Percentiles rank a stretch among this genome's conserved stretches.
phyloP scores from a whole-genome alignment of 2,329 filamentous ascomycete species.

The Davidsoniella virescens region DNA sequence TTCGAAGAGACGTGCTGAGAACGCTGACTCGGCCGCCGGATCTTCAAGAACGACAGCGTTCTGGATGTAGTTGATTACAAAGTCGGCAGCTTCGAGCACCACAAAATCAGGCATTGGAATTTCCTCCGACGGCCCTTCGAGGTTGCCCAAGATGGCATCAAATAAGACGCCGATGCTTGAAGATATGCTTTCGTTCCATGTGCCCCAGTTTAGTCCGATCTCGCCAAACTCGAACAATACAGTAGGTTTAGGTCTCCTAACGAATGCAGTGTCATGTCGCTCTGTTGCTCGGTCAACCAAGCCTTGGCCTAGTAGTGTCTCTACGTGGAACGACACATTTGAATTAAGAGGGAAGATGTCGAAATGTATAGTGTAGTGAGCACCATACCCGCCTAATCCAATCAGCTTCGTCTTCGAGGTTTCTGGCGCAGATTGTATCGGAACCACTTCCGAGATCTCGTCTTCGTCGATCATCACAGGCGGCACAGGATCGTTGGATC shows the following conservation, averaged over 20 bases:
- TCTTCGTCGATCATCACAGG: constrained; percentile 7
- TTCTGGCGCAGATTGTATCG: not conserved
- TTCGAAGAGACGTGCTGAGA: constrained; percentile 28
- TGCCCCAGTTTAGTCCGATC: constrained; percentile 35
- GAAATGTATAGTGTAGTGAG: constrained; percentile 45
- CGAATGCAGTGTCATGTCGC: constrained; percentile 17
- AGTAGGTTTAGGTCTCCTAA: constrained; percentile 20
- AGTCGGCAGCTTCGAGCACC: constrained; percentile 23
- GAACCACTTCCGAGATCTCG: not conserved
- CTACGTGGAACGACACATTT: constrained; percentile 42
- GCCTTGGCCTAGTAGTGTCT: constrained; percentile 41
- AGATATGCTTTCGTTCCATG: constrained; percentile 41
- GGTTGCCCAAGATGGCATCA: constrained; percentile 38
- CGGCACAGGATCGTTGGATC: constrained; percentile 35
- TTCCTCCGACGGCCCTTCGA: constrained; percentile 15
- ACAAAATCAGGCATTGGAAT: constrained; percentile 14
- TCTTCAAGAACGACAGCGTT: constrained; percentile 25
- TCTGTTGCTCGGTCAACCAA: constrained; percentile 26
- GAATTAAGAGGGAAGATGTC: constrained; percentile 41
- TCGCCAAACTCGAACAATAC: constrained; percentile 31
- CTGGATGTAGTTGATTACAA: constrained; percentile 32
- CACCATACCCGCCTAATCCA: constrained; percentile 44
- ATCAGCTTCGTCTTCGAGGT: constrained; percentile 21
- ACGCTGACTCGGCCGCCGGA: constrained; percentile 22
- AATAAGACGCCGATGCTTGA: constrained; percentile 46